These are phyloP conservation scores for Darksidea phi DNA, from an alignment of 495 filamentous ascomycete species.

Conservation along the genomic window DNA sequence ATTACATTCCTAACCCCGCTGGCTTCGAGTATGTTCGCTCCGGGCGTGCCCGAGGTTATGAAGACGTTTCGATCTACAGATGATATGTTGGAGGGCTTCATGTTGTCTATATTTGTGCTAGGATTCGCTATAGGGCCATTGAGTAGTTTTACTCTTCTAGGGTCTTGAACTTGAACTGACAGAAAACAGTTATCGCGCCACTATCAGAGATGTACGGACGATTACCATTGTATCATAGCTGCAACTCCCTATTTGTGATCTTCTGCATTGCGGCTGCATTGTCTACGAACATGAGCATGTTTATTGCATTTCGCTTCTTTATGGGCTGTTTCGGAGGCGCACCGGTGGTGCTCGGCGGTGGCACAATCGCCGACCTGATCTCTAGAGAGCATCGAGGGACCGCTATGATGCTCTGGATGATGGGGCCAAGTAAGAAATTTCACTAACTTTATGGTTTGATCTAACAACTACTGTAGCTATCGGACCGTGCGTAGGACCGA, in stretches of 20 bases:
- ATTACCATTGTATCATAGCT: constrained; percentile 45
- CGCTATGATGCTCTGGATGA: constrained; percentile 50
- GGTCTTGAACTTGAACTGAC: not conserved
- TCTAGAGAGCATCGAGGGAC: constrained; percentile 46
- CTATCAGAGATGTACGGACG: constrained; percentile 51
- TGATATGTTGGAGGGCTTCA: constrained; percentile 38
- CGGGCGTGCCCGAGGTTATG: constrained; percentile 37
- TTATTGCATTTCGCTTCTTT: constrained; percentile 52
- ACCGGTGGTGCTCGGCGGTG: constrained; percentile 50
- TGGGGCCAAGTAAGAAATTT: constrained; percentile 44
- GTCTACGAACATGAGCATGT: constrained; percentile 43
- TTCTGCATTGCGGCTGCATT: constrained; percentile 52
- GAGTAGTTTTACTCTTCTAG: constrained; percentile 18
- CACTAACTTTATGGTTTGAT: not conserved
- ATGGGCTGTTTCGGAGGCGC: constrained; percentile 48
- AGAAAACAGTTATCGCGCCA: constrained; percentile 45
- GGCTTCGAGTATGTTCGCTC: constrained; percentile 34
- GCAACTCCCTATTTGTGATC: constrained; percentile 49
- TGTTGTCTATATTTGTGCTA: constrained; percentile 50
- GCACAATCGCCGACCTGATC: constrained; percentile 51
- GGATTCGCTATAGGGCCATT: constrained; percentile 34
- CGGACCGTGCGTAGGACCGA: constrained; percentile 41
- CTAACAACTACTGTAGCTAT: constrained; percentile 17
- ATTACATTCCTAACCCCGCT: constrained; percentile 38
- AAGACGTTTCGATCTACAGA: constrained; percentile 31